Evolutionary conservation across 148 eudicot species (phyloP), one percentile per base, ranked within the genome.

Genomic region (Rhododendron ferrugineum): DNA sequence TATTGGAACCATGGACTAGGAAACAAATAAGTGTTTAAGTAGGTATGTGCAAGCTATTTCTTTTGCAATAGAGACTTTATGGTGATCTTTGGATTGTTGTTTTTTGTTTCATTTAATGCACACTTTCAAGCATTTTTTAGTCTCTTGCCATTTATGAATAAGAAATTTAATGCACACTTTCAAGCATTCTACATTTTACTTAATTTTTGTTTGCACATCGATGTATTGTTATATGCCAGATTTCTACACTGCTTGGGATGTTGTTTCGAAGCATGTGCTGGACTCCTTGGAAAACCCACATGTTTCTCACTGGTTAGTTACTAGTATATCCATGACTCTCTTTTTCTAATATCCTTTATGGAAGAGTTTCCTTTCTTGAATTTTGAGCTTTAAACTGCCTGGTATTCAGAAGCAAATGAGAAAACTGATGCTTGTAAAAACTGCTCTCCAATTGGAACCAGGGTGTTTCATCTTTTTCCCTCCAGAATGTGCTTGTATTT

Each of bases 171-270:
- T 58, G 79, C 73, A 34, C 23, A n/a, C 40, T 26, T 56, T 77
- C 49, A 52, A 37, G 36, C 78, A 74, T 52, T 75, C 81, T 58
- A 46, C 50, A 18, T 42, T 11, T 22, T 49, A 11, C 75, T 1
- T 30, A 22, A 10, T 79, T 22, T 52, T 20, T 52, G 28, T 32
- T 18, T 40, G 42, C 32, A 46, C 56, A 4, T 16, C 4, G 8
- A n/a, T 34, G 11, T 58, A 0, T 26, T 78, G 70, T 14, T 83
- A 2, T 66, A 23, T 34, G 54, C 46, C 94, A 97, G 99, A 97
- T 89, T 95, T 97, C 85, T 97, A 97, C 84, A 93, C 95, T 85
- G 98, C 98, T 75, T 97, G 99, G 99, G 88, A 85, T 88, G 95
- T 97, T 81, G 88, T 94, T 79, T 81, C 87, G 81, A 91, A 92